These are phyloP conservation scores for Kockovaella imperatae DNA, from an alignment of 768 basidiomycete genomes.

Conservation along the genomic window DNA sequence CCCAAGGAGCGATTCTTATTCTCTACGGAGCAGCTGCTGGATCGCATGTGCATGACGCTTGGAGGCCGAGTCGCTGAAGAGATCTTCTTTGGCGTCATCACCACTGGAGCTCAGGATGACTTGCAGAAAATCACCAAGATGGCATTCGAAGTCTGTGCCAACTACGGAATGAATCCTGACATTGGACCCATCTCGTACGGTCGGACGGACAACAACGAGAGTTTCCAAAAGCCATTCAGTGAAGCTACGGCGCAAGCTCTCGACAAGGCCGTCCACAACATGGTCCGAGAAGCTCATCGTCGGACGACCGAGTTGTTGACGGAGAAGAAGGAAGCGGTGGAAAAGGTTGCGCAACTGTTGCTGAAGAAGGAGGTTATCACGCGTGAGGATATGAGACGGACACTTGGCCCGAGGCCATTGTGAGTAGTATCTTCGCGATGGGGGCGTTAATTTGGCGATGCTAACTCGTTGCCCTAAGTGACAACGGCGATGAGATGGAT, in stretches of 20 bases:
- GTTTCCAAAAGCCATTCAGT: conserved; percentile 95
- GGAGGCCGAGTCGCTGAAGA: conserved; percentile 97
- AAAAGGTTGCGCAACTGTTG: conserved; percentile 82
- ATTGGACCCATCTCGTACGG: conserved; percentile 96
- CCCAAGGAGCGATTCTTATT: conserved; percentile 93
- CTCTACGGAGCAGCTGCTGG: conserved; percentile 86
- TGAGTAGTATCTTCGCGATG: conserved; percentile 17
- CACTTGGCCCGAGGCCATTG: conserved; percentile 32
- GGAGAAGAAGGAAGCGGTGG: conserved; percentile 74
- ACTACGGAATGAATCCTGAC: conserved; percentile 91
- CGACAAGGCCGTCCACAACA: conserved; percentile 74
- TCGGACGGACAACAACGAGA: conserved; percentile 70
- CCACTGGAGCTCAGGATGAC: conserved; percentile 96
- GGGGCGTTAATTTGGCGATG: conserved; percentile 48
- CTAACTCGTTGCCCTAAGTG: conserved; percentile 28
- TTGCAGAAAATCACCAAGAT: conserved; percentile 95
- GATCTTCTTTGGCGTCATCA: conserved; percentile 91
- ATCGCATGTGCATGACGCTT: conserved; percentile 96
- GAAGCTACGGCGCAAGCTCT: conserved; percentile 95
- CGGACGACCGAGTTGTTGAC: conserved; percentile 75
- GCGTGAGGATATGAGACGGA: conserved; percentile 53
- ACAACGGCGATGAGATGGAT: conserved; percentile 85
- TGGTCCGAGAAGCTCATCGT: conserved; percentile 81
- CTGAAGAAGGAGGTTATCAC: conserved; percentile 95
- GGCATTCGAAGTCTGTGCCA: conserved; percentile 86